These are phyloP conservation scores for Anisodus acutangulus DNA, from an alignment of 257 asterid species.

Conservation along the genomic window DNA sequence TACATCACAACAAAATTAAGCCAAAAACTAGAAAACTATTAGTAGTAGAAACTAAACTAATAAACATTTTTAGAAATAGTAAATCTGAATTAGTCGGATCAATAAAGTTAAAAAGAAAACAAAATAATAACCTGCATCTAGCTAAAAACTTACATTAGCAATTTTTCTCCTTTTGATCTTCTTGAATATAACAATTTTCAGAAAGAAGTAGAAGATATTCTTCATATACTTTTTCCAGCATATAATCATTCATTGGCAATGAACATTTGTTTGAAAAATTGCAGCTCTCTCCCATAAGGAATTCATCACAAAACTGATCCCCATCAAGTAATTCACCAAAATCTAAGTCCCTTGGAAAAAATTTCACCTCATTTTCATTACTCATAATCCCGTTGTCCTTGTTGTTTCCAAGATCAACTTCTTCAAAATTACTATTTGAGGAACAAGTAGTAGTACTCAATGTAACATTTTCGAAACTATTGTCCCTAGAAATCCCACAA, in stretches of 20 bases:
- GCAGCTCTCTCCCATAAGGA: not conserved
- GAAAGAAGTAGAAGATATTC: constrained; percentile 64
- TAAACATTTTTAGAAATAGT: not conserved
- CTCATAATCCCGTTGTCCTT: not conserved
- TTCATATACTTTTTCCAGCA: constrained; percentile 57
- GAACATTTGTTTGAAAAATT: not conserved
- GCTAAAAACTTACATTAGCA: not conserved
- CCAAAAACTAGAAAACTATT: not conserved
- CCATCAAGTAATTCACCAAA: constrained; percentile 22
- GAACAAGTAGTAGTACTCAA: constrained; percentile 37
- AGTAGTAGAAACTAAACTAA: not conserved
- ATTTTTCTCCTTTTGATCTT: constrained; percentile 2
- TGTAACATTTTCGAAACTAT: constrained; percentile 46
- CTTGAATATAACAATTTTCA: constrained; percentile 19
- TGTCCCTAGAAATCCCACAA: constrained; percentile 40
- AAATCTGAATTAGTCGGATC: not conserved
- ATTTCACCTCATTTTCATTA: not conserved
- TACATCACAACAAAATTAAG: not conserved
- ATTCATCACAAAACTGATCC: not conserved
- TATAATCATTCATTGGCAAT: constrained; percentile 30
- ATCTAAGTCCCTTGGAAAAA: not conserved
- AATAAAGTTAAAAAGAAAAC: too few relatives aligned
- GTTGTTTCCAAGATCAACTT: not conserved
- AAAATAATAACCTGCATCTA: too few relatives aligned
- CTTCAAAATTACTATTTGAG: constrained; percentile 35